Evolutionary conservation across 2,329 filamentous ascomycete species (phyloP), one percentile per base, ranked within the genome.

Genomic region (Neofusicoccum cordaticola): DNA sequence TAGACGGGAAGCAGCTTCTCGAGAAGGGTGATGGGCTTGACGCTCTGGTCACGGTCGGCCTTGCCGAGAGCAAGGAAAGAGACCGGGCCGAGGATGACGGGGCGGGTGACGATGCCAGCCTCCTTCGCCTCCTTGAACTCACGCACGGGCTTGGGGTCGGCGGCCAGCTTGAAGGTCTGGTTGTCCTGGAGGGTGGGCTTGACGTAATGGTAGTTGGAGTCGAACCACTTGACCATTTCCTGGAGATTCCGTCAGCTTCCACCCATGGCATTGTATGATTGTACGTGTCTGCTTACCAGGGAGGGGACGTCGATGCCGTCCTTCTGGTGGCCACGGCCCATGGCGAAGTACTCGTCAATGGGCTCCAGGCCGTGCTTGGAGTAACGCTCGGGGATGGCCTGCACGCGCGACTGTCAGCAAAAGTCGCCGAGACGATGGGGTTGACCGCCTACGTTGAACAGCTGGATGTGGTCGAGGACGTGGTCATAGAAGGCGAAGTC

Each of bases 191-290:
- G 88, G 68, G 95, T 97, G 70, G 95, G 95, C 89, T 98, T 98
- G 84, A 98, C 95, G 82, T 99, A 99, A 88, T 98, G 95, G 90
- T 99, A 99, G 90, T 99, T 99, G 71, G 93, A 97, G 87, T 99
- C 95, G 79, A 99, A 99, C 95, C 95, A 99, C 87, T 99, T 99
- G 75, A 99, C 95, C 95, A 99, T 99, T 87, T 99, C 95, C 84
- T 85, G 66, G 35, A 66, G 7, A 57, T 45, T 51, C 37, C 57
- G 68, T 81, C 71, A 77, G 72, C 66, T 50, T 53, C 58, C 34
- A 57, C 19, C n/a, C 17, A 34, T 22, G 11, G n/a, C 31, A 52
- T 45, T 52, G 22, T 42, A 7, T 22, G 22, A 22, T 31, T 13
- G 15, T 65, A 31, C 31, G 63, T 48, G 48, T 7, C 57, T 15